Evolutionary conservation across 345 rosid species (phyloP), one percentile per base, ranked within the genome.

Genomic region (Corchorus olitorius): DNA sequence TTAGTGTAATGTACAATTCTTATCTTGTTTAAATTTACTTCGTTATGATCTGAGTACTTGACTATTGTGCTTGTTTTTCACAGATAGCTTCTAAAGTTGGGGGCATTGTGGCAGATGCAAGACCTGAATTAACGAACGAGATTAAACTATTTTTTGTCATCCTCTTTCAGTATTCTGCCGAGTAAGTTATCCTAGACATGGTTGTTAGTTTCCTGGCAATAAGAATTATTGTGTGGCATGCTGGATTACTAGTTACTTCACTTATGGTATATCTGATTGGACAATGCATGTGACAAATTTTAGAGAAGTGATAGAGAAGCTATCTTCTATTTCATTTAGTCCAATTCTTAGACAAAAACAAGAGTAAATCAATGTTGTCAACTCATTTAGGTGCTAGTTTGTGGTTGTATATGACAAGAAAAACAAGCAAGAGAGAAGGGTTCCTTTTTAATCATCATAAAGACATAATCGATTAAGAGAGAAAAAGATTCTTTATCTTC

Each of bases 21-120:
- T 61, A 19, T 63, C 56, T 22, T 37, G 33, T 70, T 83, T 59
- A 53, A 46, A 41, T 41, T 75, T 69, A 49, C 60, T 61, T 20
- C n/a, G 39, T 48, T 62, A 66, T 58, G 68, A 19, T 17, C 15
- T 70, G 46, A 54, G 4, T 56, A 55, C 72, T 27, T 84, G 72
- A 85, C 81, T 83, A 35, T 62, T 19, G 73, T 75, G 81, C 55
- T 73, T 79, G 37, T 43, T 65, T 72, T 80, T 75, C 43, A 41
- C 89, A 93, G 99, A 87, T 93, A 89, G 85, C 94, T 75, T 83
- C 79, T 73, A 91, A 89, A 80, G 86, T 96, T 72, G 86, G 67
- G 74, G 87, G 89, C 86, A 92, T 96, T 82, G 90, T 73, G 60
- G 93, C 93, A 27, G 98, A 96, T 85, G 98, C 91, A 62, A 77